Conservation (phyloP, 257 asterid species). For the Gynochthodes officinalis region DNA sequence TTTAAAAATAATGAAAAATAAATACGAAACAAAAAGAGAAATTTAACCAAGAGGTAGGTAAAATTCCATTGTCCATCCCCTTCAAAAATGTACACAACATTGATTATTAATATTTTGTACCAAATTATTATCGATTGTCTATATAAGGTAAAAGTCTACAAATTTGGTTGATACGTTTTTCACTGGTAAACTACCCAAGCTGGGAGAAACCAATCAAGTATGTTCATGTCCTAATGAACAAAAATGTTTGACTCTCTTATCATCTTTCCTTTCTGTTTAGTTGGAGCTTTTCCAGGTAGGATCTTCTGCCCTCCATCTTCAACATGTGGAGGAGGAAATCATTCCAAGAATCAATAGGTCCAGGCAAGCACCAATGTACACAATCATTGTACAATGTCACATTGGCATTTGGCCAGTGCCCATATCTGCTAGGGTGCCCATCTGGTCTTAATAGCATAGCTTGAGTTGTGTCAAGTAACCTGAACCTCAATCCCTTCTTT, state of each 20-base stretch:
- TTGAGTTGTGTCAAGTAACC: conserved; percentile 35
- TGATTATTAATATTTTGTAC: no score
- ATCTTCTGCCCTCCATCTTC: conserved; percentile 35
- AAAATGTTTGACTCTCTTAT: no score
- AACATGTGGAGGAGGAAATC: conserved; percentile 44
- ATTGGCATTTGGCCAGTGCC: conserved; percentile 26
- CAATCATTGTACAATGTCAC: conserved; percentile 36
- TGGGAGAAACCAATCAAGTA: no score
- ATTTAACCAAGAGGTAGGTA: no score
- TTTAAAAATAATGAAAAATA: no score
- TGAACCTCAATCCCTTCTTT: conserved; percentile 21
- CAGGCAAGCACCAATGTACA: conserved; percentile 49
- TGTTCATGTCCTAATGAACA: no score
- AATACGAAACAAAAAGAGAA: no score
- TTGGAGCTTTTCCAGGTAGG: conserved; percentile 16
- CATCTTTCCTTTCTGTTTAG: conserved; percentile 7
- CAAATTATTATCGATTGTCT: no score
- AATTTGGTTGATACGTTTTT: background rate
- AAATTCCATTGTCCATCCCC: no score
- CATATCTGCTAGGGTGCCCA: conserved; percentile 42
- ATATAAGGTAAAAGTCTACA: background rate
- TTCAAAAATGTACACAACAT: no score
- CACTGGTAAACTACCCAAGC: no score
- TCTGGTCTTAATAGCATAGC: conserved; percentile 43
- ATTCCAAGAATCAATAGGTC: conserved; percentile 48